Evolutionary conservation across 805 yeast species (phyloP).

Genomic region (Kazachstania bromeliacearum): DNA sequence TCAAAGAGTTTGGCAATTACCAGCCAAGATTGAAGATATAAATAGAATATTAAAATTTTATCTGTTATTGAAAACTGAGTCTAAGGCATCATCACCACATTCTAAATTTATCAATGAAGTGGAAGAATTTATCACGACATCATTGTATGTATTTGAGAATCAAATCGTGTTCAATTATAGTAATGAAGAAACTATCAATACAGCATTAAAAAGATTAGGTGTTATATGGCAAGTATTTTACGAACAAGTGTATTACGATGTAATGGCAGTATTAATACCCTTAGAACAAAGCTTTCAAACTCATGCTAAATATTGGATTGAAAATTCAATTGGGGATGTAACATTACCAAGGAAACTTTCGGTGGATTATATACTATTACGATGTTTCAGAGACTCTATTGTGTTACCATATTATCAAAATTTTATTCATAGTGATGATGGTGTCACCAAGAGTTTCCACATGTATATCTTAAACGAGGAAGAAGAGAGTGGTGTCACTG

Average conservation of each 20-base stretch:
- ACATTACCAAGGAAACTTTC: slow-evolving; percentile 22
- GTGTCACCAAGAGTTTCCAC: slow-evolving; percentile 27
- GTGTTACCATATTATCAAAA: slow-evolving; percentile 45
- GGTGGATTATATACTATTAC: slow-evolving; percentile 34
- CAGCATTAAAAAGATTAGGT: slow-evolving; percentile 30
- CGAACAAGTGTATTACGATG: slow-evolving; percentile 44
- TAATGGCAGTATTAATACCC: slow-evolving; percentile 55
- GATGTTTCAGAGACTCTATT: slow-evolving; percentile 43
- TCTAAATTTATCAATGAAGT: slow-evolving; percentile 20
- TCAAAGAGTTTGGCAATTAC: slow-evolving; percentile 25
- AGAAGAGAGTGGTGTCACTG: slow-evolving; percentile 35
- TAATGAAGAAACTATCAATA: slow-evolving; percentile 29
- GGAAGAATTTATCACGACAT: slow-evolving; percentile 26
- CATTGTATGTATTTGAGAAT: slow-evolving; percentile 33
- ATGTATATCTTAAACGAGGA: slow-evolving; percentile 28
- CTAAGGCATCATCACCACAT: slow-evolving; percentile 20
- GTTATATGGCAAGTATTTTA: slow-evolving; percentile 51
- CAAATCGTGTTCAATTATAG: slow-evolving; percentile 28
- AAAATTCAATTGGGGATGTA: not conserved
- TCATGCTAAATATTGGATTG: slow-evolving; percentile 22
- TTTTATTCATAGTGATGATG: slow-evolving; percentile 27
- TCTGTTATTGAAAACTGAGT: slow-evolving; percentile 20
- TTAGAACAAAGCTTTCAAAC: slow-evolving; percentile 28
- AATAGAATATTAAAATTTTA: slow-evolving; percentile 22
- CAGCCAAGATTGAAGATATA: slow-evolving; percentile 25